phyloP scores from a whole-genome alignment of 441 rosid genomes.

The Omphalea diandra region DNA sequence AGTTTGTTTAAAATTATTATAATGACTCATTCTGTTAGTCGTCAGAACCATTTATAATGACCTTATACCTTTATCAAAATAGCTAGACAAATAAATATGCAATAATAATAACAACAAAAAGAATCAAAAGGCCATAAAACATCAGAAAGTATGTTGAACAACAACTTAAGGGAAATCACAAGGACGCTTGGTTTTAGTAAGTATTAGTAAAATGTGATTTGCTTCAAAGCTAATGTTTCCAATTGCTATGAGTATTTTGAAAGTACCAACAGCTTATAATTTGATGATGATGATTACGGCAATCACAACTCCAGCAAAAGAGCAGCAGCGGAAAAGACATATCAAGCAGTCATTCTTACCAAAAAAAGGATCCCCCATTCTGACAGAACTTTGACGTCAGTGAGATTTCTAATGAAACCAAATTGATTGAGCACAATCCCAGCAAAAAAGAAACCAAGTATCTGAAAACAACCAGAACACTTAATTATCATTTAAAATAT shows the following conservation, averaged over 20 bases:
- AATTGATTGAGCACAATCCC: slow-evolving; percentile 92
- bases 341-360: slow-evolving; percentile 49
- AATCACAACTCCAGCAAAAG: slow-evolving; percentile 5
- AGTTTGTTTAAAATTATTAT: background rate
- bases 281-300: background rate
- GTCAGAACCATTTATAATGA: background rate
- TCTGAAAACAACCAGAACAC: slow-evolving; percentile 44
- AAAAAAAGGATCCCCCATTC: slow-evolving; percentile 99
- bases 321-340: slow-evolving; percentile 3
- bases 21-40: background rate
- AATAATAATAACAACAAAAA: background rate
- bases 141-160: background rate
- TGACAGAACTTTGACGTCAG: slow-evolving; percentile 92
- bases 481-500: background rate
- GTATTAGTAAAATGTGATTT: background rate
- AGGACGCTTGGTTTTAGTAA: background rate
- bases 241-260: background rate
- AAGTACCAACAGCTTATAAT: background rate
- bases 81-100: background rate
- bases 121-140: background rate
- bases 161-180: background rate
- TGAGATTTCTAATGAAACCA: slow-evolving; percentile 84
- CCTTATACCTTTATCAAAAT: no score
- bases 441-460: slow-evolving; percentile 98
- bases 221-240: background rate